Evolutionary conservation across 768 basidiomycete genomes (phyloP), one percentile per base, ranked within the genome.

Genomic region (Agaricus blazei): DNA sequence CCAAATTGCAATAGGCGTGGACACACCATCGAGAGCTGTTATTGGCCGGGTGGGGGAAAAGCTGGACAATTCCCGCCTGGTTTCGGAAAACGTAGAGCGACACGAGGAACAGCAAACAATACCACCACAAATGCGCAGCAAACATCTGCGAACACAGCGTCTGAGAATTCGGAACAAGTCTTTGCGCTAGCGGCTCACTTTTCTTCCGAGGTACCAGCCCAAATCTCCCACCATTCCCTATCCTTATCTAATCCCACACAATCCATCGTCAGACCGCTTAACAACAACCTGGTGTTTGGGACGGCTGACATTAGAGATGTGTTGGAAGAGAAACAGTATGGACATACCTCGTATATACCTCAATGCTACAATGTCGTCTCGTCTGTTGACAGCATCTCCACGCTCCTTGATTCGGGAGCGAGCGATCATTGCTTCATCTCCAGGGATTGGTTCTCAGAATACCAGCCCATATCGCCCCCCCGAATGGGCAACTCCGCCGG

Each of bases 1-100:
- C 50, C 8, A 12, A 51, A 51, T n/a, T 51, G 51, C 28, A 29
- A 42, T 2, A 2, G 40, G 5, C 28, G 1, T 65, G 69, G 0
- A 15, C 70, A 73, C 31, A 45, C 57, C 8, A 60, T 61, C 8
- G 60, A 59, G 5, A 55, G 65, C 5, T 73, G 71, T 54, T 74
- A 68, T 61, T 65, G 61, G 59, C 59, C 59, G 12, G 72, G 73
- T 0, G 67, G 71, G 15, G 69, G 70, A 11, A 73, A 71, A 40
- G 70, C 71, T 43, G 71, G 72, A 2, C 72, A 74, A 48, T 67
- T 65, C 45, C 68, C 66, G 0, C 43, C 52, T 1, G 58, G 59
- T 15, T 67, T 64, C 26, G 51, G 63, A 14, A 47, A 49, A 27
- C 27, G 56, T 24, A 49, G 59, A 8, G 47, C 48, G 9, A 24